A percentile compares a stretch with the other conserved stretches of the same genome.
Conservation (phyloP, 306 rosid species). For the Citrullus colocynthis region DNA sequence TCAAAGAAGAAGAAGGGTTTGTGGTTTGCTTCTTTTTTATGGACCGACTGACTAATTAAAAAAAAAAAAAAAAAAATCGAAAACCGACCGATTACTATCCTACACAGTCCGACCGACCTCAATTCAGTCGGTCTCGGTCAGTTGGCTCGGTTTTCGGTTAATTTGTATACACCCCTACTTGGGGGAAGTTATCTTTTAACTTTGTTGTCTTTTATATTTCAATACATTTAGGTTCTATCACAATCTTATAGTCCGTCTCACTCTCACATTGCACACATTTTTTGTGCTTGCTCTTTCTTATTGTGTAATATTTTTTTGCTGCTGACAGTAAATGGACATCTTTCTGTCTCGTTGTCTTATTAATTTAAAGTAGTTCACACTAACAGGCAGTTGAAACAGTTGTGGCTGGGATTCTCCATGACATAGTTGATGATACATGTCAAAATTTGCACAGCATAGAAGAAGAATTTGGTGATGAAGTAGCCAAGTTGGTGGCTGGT, state of each 20-base stretch:
- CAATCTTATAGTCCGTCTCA: not conserved
- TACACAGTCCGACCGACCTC: too few relatives aligned
- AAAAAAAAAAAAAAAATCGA: too few relatives aligned
- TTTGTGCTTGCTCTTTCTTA: not conserved
- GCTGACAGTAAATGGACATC: not conserved
- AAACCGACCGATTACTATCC: too few relatives aligned
- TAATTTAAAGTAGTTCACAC: slow-evolving; percentile 10
- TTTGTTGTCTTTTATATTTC: too few relatives aligned
- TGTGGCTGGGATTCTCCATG: slow-evolving; percentile 95
- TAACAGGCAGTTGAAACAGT: slow-evolving; percentile 86
- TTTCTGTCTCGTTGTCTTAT: not conserved
- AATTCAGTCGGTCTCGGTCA: too few relatives aligned
- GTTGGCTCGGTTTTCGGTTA: too few relatives aligned
- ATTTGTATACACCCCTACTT: too few relatives aligned
- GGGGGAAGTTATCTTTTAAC: too few relatives aligned
- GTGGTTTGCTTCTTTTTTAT: too few relatives aligned
- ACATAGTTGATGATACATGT: slow-evolving; percentile 77
- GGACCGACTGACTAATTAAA: too few relatives aligned
- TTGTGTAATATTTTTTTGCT: not conserved
- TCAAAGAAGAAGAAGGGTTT: too few relatives aligned
- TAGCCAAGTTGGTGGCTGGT: slow-evolving; percentile 75
- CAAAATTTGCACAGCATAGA: slow-evolving; percentile 52
- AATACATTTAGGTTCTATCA: too few relatives aligned
- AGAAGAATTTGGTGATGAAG: slow-evolving; percentile 75
- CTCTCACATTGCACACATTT: not conserved